Conservation (phyloP, 2,329 filamentous ascomycete genomes). For the Corinectria fuckeliana region DNA sequence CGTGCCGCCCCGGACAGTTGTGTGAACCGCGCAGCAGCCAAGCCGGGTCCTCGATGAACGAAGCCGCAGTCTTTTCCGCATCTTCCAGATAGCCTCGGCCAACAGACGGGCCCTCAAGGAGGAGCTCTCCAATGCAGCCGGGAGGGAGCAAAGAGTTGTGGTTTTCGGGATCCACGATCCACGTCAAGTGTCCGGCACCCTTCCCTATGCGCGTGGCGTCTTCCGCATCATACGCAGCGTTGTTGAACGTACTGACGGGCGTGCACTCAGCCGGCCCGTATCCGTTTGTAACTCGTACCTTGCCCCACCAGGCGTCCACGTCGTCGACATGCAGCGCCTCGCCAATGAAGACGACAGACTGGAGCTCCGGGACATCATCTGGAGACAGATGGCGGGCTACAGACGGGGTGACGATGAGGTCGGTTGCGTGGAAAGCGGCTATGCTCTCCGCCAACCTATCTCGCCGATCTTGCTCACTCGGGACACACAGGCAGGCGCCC, state of each 20-base stretch:
- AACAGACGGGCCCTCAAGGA: slow-evolving; percentile 31
- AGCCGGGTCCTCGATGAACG: slow-evolving; percentile 39
- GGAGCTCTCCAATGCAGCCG: slow-evolving; percentile 29
- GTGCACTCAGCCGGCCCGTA: slow-evolving; percentile 12
- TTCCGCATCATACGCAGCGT: neutral
- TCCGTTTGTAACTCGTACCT: slow-evolving; percentile 28
- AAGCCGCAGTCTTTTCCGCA: slow-evolving; percentile 26
- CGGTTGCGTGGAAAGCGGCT: neutral
- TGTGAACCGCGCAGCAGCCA: slow-evolving; percentile 9
- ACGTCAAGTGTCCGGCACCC: slow-evolving; percentile 5
- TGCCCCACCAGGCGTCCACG: slow-evolving; percentile 39
- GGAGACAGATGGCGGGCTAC: neutral
- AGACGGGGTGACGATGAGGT: neutral
- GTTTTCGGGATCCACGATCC: slow-evolving; percentile 29
- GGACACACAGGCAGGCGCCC: slow-evolving; percentile 50
- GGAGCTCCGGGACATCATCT: neutral
- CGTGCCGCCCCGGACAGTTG: slow-evolving; percentile 30
- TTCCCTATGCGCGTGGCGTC: neutral
- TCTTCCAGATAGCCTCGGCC: slow-evolving; percentile 26
- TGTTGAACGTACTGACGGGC: slow-evolving; percentile 7
- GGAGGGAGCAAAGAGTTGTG: slow-evolving; percentile 25
- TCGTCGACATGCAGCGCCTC: neutral
- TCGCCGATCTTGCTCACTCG: slow-evolving; percentile 45
- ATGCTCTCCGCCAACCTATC: neutral
- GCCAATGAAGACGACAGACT: neutral